Percentiles rank a stretch among this genome's conserved stretches.
Evolutionary conservation across 352 stramenopile genomes (phyloP).

Genomic region (Globisporangium viniferum): DNA sequence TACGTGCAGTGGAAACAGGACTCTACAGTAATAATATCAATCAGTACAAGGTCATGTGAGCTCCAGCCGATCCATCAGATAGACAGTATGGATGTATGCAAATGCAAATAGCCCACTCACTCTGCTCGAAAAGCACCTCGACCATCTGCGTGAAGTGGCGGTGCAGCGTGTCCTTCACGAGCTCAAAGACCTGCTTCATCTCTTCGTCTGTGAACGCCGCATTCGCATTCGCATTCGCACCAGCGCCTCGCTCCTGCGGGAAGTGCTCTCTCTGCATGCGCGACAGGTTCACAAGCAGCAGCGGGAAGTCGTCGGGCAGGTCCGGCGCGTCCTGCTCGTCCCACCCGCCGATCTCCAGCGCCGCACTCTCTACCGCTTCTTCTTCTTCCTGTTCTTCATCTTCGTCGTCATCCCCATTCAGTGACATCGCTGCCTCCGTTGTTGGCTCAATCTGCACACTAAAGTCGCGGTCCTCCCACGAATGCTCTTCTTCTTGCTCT

Average conservation of each 20-base stretch:
- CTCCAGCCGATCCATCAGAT: background rate
- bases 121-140: slow-evolving; percentile 69
- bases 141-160: slow-evolving; percentile 55
- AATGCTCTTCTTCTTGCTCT: slow-evolving; percentile 4
- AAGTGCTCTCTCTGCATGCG: slow-evolving; percentile 55
- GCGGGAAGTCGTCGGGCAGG: slow-evolving; percentile 64
- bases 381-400: background rate
- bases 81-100: background rate
- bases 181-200: slow-evolving; percentile 37
- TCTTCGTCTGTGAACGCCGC: slow-evolving; percentile 13
- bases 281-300: slow-evolving; percentile 67
- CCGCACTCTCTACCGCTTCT: background rate
- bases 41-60: background rate
- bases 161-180: slow-evolving; percentile 49
- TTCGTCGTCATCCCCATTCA: background rate
- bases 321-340: slow-evolving; percentile 31
- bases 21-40: slow-evolving; percentile 23
- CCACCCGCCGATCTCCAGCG: slow-evolving; percentile 33
- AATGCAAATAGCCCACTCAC: slow-evolving; percentile 20
- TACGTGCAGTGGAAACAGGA: slow-evolving; percentile 73
- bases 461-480: slow-evolving; percentile 48
- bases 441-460: background rate
- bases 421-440: background rate
- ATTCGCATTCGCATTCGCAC: background rate
- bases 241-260: slow-evolving; percentile 13